phyloP scores from a whole-genome alignment of 805 yeast species.

The Kazachstania taianensis region DNA sequence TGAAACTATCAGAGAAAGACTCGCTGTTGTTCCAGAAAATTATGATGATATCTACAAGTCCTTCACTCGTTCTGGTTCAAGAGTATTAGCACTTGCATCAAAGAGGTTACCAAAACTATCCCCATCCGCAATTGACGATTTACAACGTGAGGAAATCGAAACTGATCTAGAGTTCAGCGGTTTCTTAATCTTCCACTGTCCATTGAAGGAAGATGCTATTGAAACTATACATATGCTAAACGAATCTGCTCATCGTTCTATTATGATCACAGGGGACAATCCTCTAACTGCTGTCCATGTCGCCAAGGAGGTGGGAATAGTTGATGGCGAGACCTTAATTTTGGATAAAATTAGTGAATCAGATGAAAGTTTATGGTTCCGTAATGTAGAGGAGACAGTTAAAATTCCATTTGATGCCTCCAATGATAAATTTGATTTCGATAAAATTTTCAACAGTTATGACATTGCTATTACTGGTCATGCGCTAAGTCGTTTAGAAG shows the following conservation, averaged over 20 bases:
- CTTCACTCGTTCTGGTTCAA: constrained; percentile 89
- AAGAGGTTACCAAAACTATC: constrained; percentile 51
- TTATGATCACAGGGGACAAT: constrained; percentile 98
- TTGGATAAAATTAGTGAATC: constrained; percentile 76
- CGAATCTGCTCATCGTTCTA: constrained; percentile 88
- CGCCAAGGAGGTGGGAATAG: constrained; percentile 84
- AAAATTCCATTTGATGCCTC: constrained; percentile 56
- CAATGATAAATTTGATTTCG: constrained; percentile 29
- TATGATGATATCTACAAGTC: constrained; percentile 83
- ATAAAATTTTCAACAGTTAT: constrained; percentile 49
- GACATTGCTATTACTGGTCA: constrained; percentile 92
- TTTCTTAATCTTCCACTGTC: constrained; percentile 93
- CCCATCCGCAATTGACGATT: constrained; percentile 41
- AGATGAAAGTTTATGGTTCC: constrained; percentile 64
- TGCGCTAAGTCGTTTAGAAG: constrained; percentile 60
- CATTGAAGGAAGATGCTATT: constrained; percentile 86
- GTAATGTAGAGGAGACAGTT: constrained; percentile 69
- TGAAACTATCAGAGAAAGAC: constrained; percentile 79
- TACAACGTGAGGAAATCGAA: constrained; percentile 73
- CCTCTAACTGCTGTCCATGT: constrained; percentile 98
- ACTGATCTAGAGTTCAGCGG: constrained; percentile 72
- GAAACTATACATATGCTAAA: constrained; percentile 86
- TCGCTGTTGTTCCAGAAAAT: constrained; percentile 56
- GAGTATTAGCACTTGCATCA: constrained; percentile 92
- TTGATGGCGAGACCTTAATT: constrained; percentile 73